These are phyloP conservation scores for Tulasnella sp. DNA, from an alignment of 768 basidiomycete genomes.

Conservation along the genomic window DNA sequence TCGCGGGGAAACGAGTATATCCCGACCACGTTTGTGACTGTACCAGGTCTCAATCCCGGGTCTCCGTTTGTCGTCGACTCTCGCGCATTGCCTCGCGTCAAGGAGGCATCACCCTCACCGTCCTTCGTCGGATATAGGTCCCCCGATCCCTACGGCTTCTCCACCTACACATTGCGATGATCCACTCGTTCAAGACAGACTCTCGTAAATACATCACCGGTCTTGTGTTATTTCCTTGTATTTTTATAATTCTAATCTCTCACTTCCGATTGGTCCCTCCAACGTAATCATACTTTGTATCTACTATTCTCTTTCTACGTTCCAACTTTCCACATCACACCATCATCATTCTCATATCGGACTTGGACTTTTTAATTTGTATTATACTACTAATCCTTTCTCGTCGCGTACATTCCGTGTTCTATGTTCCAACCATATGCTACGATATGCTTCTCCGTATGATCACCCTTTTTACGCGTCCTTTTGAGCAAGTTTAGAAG, in stretches of 20 bases:
- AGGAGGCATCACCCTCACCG: neutral
- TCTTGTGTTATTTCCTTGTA: neutral
- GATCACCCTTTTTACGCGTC: no score
- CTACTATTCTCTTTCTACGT: neutral
- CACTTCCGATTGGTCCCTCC: neutral
- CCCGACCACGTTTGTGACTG: neutral
- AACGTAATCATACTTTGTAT: conserved; percentile 3
- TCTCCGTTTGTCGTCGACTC: neutral
- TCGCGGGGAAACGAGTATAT: neutral
- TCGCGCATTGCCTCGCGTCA: neutral
- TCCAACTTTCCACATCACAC: neutral
- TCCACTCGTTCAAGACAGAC: no score
- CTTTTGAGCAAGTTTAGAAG: no score
- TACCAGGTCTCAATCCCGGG: neutral
- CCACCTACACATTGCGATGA: neutral
- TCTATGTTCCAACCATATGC: no score
- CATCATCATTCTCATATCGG: neutral
- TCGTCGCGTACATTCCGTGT: no score
- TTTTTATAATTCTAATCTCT: neutral
- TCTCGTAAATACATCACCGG: neutral
- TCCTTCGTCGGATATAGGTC: neutral
- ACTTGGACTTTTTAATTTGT: neutral
- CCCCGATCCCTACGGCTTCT: neutral
- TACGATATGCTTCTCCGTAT: no score
- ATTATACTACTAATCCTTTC: neutral